phyloP scores from a whole-genome alignment of 2,329 filamentous ascomycete genomes.

The Ascochyta koolunga region DNA sequence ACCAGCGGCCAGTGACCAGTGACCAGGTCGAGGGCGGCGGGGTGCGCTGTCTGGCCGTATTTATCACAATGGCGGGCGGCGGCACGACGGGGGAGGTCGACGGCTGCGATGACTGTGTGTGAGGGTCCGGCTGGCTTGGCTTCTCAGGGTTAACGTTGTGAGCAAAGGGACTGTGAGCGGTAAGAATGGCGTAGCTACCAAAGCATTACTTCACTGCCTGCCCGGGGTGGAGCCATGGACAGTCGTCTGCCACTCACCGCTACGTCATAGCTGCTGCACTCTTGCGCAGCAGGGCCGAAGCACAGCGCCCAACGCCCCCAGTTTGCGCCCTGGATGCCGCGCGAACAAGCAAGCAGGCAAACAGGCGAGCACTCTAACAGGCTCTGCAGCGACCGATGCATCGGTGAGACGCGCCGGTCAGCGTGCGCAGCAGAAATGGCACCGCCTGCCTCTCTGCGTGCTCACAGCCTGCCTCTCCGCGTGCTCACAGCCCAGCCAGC shows the following conservation, averaged over 20 bases:
- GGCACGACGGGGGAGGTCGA: slow-evolving; percentile 7
- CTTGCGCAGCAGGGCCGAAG: slow-evolving; percentile 12
- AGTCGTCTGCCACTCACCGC: slow-evolving; percentile 3
- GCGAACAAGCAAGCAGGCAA: too few species aligned
- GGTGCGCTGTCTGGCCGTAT: slow-evolving; percentile 7
- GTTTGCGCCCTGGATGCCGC: slow-evolving; percentile 12
- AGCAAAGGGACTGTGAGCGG: slow-evolving; percentile 9
- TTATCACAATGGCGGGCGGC: slow-evolving; percentile 9
- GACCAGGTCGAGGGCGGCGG: slow-evolving; percentile 9
- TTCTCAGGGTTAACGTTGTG: slow-evolving; percentile 14
- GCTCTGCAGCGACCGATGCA: not conserved
- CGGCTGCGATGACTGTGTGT: slow-evolving; percentile 10
- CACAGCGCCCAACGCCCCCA: slow-evolving; percentile 10
- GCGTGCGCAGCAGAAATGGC: not conserved
- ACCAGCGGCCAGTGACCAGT: not conserved
- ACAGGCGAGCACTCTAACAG: not conserved
- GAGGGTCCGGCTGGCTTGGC: slow-evolving; percentile 13
- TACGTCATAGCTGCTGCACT: slow-evolving; percentile 13
- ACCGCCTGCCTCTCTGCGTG: not conserved
- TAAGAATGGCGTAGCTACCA: not conserved
- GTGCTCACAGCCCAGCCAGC: not conserved
- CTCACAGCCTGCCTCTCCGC: slow-evolving; percentile 6
- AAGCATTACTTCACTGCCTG: slow-evolving; percentile 9
- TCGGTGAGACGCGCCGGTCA: slow-evolving; percentile 10
- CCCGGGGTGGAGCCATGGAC: slow-evolving; percentile 7